Evolutionary conservation across 1,284 basidiomycete species (phyloP).

Genomic region (Trichosporon inkin): DNA sequence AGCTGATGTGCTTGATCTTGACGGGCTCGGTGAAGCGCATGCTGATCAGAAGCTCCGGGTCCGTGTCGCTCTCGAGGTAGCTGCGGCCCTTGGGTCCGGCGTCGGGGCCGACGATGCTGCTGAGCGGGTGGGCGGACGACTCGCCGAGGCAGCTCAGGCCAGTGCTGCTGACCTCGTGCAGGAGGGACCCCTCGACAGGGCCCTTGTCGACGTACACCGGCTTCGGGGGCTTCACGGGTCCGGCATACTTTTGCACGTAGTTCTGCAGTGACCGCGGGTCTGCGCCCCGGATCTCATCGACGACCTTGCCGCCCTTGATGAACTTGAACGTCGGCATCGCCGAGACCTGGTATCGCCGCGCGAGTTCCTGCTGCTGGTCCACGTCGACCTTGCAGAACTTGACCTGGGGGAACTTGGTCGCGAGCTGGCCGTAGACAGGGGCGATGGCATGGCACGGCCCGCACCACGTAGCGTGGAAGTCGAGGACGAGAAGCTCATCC

Average conservation of each 20-base stretch:
- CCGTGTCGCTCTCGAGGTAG: slow-evolving; percentile 71
- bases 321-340: slow-evolving; percentile 56
- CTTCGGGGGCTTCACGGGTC: slow-evolving; percentile 33
- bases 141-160: slow-evolving; percentile 72
- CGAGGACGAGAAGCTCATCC: slow-evolving; percentile 38
- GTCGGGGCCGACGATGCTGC: slow-evolving; percentile 58
- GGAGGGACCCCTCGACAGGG: slow-evolving; percentile 35
- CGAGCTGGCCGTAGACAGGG: slow-evolving; percentile 42
- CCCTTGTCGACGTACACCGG: slow-evolving; percentile 10
- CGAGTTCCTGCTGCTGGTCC: slow-evolving; percentile 48
- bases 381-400: slow-evolving; percentile 50
- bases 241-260: slow-evolving; percentile 42
- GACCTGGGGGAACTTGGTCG: slow-evolving; percentile 26
- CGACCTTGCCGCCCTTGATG: slow-evolving; percentile 49
- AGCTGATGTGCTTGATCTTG: slow-evolving; percentile 64
- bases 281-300: slow-evolving; percentile 48
- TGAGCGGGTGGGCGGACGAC: slow-evolving; percentile 58
- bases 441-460: slow-evolving; percentile 49
- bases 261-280: slow-evolving; percentile 43
- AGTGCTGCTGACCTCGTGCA: slow-evolving; percentile 41
- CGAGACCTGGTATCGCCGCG: slow-evolving; percentile 47
- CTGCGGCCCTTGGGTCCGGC: slow-evolving; percentile 53
- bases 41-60: slow-evolving; percentile 66
- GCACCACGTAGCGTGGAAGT: slow-evolving; percentile 48
- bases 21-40: slow-evolving; percentile 74